phyloP scores from a whole-genome alignment of 805 yeast genomes.

The Yarrowia bubula region DNA sequence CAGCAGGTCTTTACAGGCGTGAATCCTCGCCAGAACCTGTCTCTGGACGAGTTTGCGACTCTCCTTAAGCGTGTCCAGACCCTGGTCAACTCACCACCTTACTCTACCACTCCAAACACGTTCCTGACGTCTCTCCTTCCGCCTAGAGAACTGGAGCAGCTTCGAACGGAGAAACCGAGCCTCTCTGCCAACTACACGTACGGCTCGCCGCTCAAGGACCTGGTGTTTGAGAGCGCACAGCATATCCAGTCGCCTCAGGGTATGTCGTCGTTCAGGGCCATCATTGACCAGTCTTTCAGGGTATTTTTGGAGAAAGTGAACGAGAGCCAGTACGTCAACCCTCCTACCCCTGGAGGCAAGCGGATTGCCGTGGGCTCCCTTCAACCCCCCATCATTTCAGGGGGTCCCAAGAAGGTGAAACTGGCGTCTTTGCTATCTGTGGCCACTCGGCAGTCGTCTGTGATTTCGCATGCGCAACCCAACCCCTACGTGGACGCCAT shows the following conservation, averaged over 20 bases:
- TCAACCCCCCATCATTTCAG: constrained; percentile 29
- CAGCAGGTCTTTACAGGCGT: constrained; percentile 57
- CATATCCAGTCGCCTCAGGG: constrained; percentile 48
- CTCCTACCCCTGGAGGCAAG: background rate
- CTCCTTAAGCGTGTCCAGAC: constrained; percentile 40
- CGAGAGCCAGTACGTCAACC: constrained; percentile 16
- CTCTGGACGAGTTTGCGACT: constrained; percentile 54
- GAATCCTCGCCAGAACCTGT: constrained; percentile 70
- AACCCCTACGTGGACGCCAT: constrained; percentile 47
- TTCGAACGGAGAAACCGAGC: constrained; percentile 28
- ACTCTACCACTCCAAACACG: constrained; percentile 35
- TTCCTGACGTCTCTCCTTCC: constrained; percentile 44
- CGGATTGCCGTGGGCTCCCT: constrained; percentile 1
- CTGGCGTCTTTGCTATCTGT: constrained; percentile 71
- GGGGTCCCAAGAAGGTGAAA: constrained; percentile 43
- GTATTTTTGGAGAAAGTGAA: constrained; percentile 45
- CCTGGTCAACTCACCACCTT: constrained; percentile 40
- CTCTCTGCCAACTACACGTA: constrained; percentile 28
- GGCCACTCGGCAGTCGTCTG: constrained; percentile 61
- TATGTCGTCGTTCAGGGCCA: constrained; percentile 43
- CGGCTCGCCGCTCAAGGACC: constrained; percentile 34
- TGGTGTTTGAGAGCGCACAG: constrained; percentile 42
- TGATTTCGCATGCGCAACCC: constrained; percentile 45
- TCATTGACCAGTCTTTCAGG: constrained; percentile 42
- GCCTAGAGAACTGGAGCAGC: constrained; percentile 52